Evolutionary conservation across 2,329 filamentous ascomycete genomes (phyloP).

Genomic region (Fusarium coffeatum): DNA sequence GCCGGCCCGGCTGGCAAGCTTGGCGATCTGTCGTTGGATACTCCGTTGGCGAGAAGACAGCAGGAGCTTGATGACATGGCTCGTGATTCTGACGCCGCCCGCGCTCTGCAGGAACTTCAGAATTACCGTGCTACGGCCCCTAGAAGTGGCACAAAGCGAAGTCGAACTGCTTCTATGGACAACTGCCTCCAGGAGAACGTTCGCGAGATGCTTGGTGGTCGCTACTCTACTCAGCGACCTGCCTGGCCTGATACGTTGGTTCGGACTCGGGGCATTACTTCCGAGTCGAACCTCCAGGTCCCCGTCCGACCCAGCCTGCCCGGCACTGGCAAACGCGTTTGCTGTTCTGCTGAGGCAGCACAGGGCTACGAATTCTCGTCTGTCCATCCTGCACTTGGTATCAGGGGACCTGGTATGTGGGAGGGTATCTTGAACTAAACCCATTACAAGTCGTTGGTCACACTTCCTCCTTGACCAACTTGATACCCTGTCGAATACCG

Average conservation of each 20-base stretch:
- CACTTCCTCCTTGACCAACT: conserved; percentile 36
- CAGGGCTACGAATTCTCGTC: conserved; percentile 59
- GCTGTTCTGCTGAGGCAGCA: conserved; percentile 71
- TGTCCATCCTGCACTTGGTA: conserved; percentile 62
- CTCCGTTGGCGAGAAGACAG: conserved; percentile 59
- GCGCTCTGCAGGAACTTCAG: conserved; percentile 70
- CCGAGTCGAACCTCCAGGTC: conserved; percentile 51
- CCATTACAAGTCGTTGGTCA: conserved; percentile 31
- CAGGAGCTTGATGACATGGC: conserved; percentile 59
- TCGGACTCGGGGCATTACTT: conserved; percentile 48
- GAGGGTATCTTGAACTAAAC: conserved; percentile 68
- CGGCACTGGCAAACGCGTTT: conserved; percentile 71
- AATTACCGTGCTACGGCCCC: conserved; percentile 57
- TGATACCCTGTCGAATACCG: conserved; percentile 35
- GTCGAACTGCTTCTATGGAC: conserved; percentile 69
- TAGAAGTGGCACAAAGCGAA: conserved; percentile 66
- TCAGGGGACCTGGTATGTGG: conserved; percentile 74
- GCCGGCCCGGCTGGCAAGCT: conserved; percentile 64
- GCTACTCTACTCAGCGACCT: conserved; percentile 46
- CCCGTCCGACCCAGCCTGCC: conserved; percentile 57
- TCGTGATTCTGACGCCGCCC: conserved; percentile 65
- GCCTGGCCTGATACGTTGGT: conserved; percentile 55
- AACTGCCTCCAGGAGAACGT: conserved; percentile 74
- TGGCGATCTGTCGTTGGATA: conserved; percentile 61
- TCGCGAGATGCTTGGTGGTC: conserved; percentile 66